phyloP scores from a whole-genome alignment of 148 eudicot genomes.

The Rhododendron vialii region DNA sequence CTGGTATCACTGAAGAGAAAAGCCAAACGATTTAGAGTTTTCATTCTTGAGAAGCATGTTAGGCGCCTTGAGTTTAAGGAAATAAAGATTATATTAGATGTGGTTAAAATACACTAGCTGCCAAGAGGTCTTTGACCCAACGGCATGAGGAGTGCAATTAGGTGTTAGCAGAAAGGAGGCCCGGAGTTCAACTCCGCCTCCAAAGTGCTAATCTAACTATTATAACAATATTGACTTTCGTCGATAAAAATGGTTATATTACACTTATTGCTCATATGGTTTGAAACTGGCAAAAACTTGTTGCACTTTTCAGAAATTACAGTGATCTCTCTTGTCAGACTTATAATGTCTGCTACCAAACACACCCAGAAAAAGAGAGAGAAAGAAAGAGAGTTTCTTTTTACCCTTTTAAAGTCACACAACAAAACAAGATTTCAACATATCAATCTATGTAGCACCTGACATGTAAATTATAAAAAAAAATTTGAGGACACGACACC shows the following conservation, averaged over 20 bases:
- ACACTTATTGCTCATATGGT: neutral
- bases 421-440: neutral
- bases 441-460: neutral
- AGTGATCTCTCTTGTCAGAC: neutral
- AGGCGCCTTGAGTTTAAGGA: neutral
- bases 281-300: neutral
- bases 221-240: too few relatives aligned
- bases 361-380: neutral
- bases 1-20: neutral
- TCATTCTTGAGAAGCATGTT: neutral
- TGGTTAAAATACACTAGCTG: neutral
- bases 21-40: neutral
- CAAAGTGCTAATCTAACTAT: too few relatives aligned
- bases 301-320: neutral
- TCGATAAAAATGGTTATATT: neutral
- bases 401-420: neutral
- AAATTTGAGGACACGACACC: neutral
- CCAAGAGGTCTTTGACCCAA: neutral
- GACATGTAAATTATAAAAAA: neutral
- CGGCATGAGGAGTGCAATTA: too few relatives aligned
- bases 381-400: too few relatives aligned
- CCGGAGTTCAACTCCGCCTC: too few relatives aligned
- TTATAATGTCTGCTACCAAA: neutral
- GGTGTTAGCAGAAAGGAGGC: too few relatives aligned
- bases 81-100: neutral